Percentiles rank a stretch among this genome's conserved stretches.
Conservation (phyloP, 305 asterid species). For the Fraxinus baroniana region DNA sequence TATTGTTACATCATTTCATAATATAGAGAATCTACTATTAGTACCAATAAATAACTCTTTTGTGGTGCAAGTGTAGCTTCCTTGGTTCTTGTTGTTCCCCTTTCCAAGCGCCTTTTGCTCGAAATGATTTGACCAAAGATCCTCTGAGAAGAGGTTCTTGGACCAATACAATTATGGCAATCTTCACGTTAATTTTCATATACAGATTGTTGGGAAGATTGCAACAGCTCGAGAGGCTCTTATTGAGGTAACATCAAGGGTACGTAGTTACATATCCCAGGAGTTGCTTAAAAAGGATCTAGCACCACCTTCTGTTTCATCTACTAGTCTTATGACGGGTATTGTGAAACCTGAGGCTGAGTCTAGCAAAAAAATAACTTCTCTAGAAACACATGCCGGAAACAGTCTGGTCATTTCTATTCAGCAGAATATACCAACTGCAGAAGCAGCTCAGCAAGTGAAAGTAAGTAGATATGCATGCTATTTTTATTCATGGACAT, state of each 20-base stretch:
- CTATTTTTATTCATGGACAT: background rate
- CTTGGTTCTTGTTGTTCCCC: slow-evolving; percentile 10
- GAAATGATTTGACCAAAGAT: slow-evolving; percentile 19
- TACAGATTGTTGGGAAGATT: slow-evolving; percentile 71
- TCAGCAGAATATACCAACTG: slow-evolving; percentile 23
- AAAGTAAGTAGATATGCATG: background rate
- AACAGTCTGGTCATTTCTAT: slow-evolving; percentile 25
- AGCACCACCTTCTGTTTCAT: slow-evolving; percentile 18
- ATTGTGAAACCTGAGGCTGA: slow-evolving; percentile 22
- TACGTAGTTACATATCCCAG: slow-evolving; percentile 22
- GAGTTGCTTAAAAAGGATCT: slow-evolving; percentile 19
- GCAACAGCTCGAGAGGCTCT: slow-evolving; percentile 47
- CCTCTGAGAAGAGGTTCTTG: background rate
- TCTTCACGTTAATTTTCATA: background rate
- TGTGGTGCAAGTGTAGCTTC: slow-evolving; percentile 1
- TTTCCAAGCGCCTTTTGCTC: slow-evolving; percentile 10
- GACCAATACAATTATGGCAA: background rate
- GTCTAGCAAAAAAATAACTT: slow-evolving; percentile 19
- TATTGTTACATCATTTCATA: background rate
- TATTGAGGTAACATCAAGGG: slow-evolving; percentile 43
- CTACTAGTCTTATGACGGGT: slow-evolving; percentile 30
- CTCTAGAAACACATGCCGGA: slow-evolving; percentile 28
- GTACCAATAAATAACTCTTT: background rate
- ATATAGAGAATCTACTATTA: background rate
- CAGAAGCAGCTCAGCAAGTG: slow-evolving; percentile 20